A percentile compares a stretch with the other conserved stretches of the same genome.
Evolutionary conservation across 2,329 filamentous ascomycete species (phyloP).

Genomic region (Drechslerella stenobrocha): DNA sequence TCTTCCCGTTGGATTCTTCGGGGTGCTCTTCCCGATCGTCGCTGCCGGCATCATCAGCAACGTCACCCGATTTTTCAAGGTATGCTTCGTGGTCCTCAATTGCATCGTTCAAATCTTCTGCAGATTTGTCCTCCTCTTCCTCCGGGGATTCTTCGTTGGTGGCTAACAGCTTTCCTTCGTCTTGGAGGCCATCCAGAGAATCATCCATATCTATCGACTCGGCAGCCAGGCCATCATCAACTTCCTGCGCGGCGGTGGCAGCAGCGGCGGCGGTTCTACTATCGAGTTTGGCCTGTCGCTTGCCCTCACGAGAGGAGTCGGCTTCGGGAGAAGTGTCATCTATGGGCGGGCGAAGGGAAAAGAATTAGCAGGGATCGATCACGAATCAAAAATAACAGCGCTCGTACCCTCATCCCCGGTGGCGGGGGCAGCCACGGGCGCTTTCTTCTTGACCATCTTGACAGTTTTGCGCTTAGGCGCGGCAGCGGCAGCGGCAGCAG

Average conservation of each 20-base stretch:
- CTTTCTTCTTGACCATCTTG: constrained; percentile 47
- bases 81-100: neutral
- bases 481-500: constrained; percentile 16
- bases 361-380: constrained; percentile 13
- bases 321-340: no score
- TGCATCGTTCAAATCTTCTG: neutral
- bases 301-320: constrained; percentile 33
- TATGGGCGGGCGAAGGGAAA: constrained; percentile 8
- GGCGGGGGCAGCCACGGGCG: constrained; percentile 30
- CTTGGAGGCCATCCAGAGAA: neutral
- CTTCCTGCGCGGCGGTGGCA: neutral
- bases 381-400: constrained; percentile 10
- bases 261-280: constrained; percentile 19
- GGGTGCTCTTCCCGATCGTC: neutral
- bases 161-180: neutral
- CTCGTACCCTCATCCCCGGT: constrained; percentile 46
- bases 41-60: neutral
- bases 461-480: constrained; percentile 40
- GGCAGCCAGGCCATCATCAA: no score
- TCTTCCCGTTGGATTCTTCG: constrained; percentile 18
- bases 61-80: neutral
- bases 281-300: constrained; percentile 42
- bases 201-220: constrained; percentile 3
- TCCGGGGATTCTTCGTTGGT: neutral
- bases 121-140: neutral